Evolutionary conservation across 1,284 basidiomycete genomes (phyloP).

Genomic region (Ganoderma lingzhi): DNA sequence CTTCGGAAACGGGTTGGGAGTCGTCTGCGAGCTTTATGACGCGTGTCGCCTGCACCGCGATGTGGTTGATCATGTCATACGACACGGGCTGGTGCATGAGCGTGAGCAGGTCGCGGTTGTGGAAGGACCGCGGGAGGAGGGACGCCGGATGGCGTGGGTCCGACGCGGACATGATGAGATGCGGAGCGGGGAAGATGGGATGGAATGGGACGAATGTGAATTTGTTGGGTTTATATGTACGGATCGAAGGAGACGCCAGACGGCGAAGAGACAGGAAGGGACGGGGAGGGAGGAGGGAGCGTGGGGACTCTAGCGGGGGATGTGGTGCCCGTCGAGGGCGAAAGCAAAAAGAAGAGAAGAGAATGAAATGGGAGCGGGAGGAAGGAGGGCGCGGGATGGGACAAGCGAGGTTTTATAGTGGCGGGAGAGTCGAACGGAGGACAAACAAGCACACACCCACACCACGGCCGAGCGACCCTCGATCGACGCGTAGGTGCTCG

Average conservation of each 20-base stretch:
- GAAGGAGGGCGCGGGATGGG: conserved; percentile 15
- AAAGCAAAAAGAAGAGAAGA: conserved; percentile 35
- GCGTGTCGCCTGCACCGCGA: conserved; percentile 71
- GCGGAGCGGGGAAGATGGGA: conserved; percentile 2
- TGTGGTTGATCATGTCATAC: conserved; percentile 82
- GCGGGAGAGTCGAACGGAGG: conserved; percentile 24
- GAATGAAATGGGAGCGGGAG: conserved; percentile 31
- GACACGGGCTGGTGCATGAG: conserved; percentile 83
- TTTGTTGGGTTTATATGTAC: conserved; percentile 12
- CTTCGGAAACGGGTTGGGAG: conserved; percentile 36
- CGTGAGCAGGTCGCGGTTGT: conserved; percentile 63
- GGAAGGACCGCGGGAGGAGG: conserved; percentile 44
- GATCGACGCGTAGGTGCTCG: conserved; percentile 23
- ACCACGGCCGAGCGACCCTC: conserved; percentile 15
- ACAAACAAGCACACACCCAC: conserved; percentile 38
- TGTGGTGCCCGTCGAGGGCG: conserved; percentile 40
- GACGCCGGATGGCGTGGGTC: conserved; percentile 39
- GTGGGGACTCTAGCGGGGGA: conserved; percentile 36
- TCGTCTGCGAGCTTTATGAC: conserved; percentile 70
- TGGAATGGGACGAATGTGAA: conserved; percentile 14
- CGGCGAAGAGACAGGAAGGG: conserved; percentile 7
- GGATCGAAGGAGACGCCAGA: conserved; percentile 5
- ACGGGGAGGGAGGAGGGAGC: conserved; percentile 28
- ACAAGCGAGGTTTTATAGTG: conserved; percentile 29
- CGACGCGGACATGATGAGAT: conserved; percentile 33